A percentile compares a stretch with the other conserved stretches of the same genome.
Conservation (phyloP, 345 rosid genomes). For the Hibiscus syriacus region DNA sequence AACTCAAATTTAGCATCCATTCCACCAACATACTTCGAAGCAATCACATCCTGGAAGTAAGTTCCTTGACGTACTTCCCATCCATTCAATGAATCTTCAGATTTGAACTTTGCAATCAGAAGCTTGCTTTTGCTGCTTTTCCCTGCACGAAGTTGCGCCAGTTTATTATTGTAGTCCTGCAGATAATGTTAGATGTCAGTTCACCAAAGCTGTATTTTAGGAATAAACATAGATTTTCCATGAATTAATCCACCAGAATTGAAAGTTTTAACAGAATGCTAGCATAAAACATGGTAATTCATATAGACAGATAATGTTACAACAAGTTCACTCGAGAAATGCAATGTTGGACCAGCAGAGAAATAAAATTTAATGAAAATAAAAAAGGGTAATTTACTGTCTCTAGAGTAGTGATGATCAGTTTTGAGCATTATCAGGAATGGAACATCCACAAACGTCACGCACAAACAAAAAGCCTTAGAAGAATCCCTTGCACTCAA, state of each 20-base stretch:
- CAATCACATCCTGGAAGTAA: conserved; percentile 78
- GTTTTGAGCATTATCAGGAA: neutral
- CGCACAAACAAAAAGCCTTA: neutral
- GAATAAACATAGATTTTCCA: neutral
- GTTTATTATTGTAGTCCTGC: conserved; percentile 76
- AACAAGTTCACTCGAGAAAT: neutral
- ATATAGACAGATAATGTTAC: neutral
- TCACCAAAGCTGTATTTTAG: neutral
- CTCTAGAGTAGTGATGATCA: neutral
- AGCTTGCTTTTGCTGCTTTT: conserved; percentile 98
- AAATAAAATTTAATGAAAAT: neutral
- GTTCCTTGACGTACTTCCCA: conserved; percentile 92
- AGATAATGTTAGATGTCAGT: neutral
- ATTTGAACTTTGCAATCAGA: conserved; percentile 70
- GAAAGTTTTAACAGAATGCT: neutral
- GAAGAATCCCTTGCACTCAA: neutral
- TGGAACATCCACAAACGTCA: neutral
- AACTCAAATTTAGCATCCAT: conserved; percentile 91
- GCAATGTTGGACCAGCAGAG: neutral
- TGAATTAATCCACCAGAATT: neutral
- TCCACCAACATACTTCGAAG: conserved; percentile 84
- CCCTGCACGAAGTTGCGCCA: conserved; percentile 83
- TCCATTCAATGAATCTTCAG: conserved; percentile 52
- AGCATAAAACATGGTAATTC: neutral
- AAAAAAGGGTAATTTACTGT: neutral